phyloP scores from a whole-genome alignment of 305 asterid genomes.

The Solanum chacoense region DNA sequence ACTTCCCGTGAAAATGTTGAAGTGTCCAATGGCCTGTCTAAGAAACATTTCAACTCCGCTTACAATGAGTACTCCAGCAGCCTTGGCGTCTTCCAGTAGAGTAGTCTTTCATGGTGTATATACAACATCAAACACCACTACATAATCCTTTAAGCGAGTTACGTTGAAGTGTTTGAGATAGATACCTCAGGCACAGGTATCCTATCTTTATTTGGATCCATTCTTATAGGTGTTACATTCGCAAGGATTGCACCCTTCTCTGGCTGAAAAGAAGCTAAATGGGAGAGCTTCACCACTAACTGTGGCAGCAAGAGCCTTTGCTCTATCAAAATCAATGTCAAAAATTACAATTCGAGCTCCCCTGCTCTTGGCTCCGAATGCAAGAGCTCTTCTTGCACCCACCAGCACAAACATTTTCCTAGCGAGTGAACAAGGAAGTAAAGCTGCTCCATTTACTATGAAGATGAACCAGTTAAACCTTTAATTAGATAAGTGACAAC shows the following conservation, averaged over 20 bases:
- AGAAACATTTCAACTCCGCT: constrained; percentile 76
- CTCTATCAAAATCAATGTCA: constrained; percentile 54
- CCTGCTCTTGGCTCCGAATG: constrained; percentile 53
- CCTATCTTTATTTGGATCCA: constrained; percentile 45
- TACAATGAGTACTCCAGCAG: constrained; percentile 50
- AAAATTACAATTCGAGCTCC: constrained; percentile 47
- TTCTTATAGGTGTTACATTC: constrained; percentile 60
- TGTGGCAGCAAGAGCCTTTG: constrained; percentile 45
- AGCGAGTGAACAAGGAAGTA: constrained; percentile 14
- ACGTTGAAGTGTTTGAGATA: background rate
- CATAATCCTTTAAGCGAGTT: constrained; percentile 16
- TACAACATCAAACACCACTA: constrained; percentile 54
- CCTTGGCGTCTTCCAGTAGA: constrained; percentile 46
- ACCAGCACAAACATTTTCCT: constrained; percentile 46
- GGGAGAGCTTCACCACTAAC: constrained; percentile 42
- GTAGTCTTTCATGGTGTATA: constrained; percentile 51
- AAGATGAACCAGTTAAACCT: background rate
- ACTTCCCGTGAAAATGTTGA: constrained; percentile 44
- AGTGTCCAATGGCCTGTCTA: constrained; percentile 57
- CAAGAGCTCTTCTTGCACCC: constrained; percentile 72
- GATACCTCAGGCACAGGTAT: constrained; percentile 43
- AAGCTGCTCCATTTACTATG: constrained; percentile 18
- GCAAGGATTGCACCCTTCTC: constrained; percentile 53
- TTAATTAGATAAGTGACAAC: background rate
- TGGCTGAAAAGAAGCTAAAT: constrained; percentile 30